These are phyloP conservation scores for Mallotus repandus DNA, from an alignment of 441 rosid species.

Conservation along the genomic window DNA sequence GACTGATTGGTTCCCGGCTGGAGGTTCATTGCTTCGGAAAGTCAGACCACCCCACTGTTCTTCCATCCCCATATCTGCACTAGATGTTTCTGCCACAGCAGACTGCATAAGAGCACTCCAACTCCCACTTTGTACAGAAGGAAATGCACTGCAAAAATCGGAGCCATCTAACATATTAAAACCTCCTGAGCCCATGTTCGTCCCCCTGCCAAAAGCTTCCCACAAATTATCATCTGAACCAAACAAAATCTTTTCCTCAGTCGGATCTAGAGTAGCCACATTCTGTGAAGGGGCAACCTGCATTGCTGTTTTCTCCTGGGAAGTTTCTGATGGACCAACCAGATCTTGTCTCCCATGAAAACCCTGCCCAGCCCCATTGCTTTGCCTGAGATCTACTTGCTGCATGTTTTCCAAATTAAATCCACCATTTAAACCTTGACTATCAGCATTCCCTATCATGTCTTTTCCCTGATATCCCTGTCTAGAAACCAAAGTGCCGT, in stretches of 20 bases:
- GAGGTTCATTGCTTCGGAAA: conserved; percentile 36
- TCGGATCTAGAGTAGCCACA: conserved; percentile 76
- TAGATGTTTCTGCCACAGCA: conserved; percentile 70
- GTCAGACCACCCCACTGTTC: conserved; percentile 61
- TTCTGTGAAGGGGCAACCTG: conserved; percentile 45
- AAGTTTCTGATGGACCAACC: conserved; percentile 40
- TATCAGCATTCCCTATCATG: conserved; percentile 38
- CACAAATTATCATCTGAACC: conserved; percentile 84
- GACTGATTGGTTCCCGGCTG: conserved; percentile 33
- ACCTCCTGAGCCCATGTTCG: conserved; percentile 45
- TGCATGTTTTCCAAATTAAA: conserved; percentile 46
- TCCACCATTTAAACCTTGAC: conserved; percentile 41
- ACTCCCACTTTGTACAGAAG: conserved; percentile 87
- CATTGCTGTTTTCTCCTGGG: conserved; percentile 42
- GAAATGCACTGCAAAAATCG: conserved; percentile 45
- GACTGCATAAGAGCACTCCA: conserved; percentile 99
- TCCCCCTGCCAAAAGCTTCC: conserved; percentile 67
- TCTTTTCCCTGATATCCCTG: conserved; percentile 46
- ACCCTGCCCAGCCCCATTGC: conserved; percentile 42
- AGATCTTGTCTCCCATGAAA: conserved; percentile 41
- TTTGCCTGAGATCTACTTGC: conserved; percentile 43
- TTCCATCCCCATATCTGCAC: conserved; percentile 38
- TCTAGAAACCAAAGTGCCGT: conserved; percentile 43
- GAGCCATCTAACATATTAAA: conserved; percentile 43
- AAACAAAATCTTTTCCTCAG: conserved; percentile 86